phyloP scores from a whole-genome alignment of 78 protist genomes.

The Emiliania huxleyi region DNA sequence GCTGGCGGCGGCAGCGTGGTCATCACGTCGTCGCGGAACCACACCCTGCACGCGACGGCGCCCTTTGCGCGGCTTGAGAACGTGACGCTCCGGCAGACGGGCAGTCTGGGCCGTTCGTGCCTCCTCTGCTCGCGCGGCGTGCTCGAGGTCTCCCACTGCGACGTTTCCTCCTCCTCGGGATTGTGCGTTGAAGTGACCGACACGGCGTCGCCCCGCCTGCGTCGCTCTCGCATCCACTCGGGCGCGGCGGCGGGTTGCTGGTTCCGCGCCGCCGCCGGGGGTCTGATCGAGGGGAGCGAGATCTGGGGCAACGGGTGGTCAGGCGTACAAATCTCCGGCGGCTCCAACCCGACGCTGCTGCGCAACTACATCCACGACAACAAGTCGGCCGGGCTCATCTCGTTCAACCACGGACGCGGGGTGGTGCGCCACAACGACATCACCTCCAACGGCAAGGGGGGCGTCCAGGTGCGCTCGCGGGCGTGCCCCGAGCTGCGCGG shows the following conservation, averaged over 20 bases:
- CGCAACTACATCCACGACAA: constrained; percentile 25
- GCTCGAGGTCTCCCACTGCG: constrained; percentile 23
- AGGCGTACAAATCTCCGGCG: constrained; percentile 36
- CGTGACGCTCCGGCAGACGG: constrained; percentile 31
- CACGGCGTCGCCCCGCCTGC: constrained; percentile 8
- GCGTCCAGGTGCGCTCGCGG: constrained; percentile 32
- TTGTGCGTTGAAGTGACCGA: constrained; percentile 40
- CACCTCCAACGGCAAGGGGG: constrained; percentile 27
- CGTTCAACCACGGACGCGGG: constrained; percentile 30
- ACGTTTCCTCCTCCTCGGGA: constrained; percentile 19
- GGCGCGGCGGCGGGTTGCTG: constrained; percentile 41
- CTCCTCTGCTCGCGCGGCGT: background rate
- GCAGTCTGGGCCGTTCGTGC: constrained; percentile 17
- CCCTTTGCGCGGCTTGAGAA: background rate
- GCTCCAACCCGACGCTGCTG: constrained; percentile 27
- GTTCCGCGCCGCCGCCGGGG: constrained; percentile 10
- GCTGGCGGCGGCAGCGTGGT: background rate
- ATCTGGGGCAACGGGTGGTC: constrained; percentile 6
- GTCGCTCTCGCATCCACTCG: constrained; percentile 27
- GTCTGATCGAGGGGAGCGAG: constrained; percentile 12
- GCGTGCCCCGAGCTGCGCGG: background rate
- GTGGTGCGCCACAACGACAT: constrained; percentile 11
- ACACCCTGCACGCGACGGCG: background rate
- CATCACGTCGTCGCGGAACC: constrained; percentile 19
- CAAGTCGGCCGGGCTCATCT: constrained; percentile 38